Conservation (phyloP, 306 rosid genomes). For the Trifolium subterraneum region DNA sequence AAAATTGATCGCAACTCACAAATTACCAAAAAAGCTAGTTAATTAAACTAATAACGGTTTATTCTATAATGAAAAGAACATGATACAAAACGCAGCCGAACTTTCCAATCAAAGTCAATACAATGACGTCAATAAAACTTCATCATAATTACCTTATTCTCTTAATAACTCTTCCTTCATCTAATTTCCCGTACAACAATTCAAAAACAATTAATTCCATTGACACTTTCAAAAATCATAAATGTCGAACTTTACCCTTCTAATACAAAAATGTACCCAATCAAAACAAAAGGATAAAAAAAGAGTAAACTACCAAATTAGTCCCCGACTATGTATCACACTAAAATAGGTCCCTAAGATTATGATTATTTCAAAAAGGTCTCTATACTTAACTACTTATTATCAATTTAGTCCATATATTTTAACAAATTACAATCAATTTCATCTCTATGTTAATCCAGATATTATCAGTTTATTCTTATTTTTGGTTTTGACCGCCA, state of each 20-base stretch:
- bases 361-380: too few relatives aligned
- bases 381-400: too few relatives aligned
- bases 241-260: neutral
- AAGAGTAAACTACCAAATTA: too few relatives aligned
- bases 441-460: too few relatives aligned
- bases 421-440: too few relatives aligned
- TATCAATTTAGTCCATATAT: too few relatives aligned
- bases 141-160: neutral
- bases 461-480: too few relatives aligned
- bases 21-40: neutral
- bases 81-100: neutral
- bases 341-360: too few relatives aligned
- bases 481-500: too few relatives aligned
- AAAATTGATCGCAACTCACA: constrained; percentile 13
- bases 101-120: constrained; percentile 19
- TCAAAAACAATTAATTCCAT: constrained; percentile 10
- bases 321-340: too few relatives aligned
- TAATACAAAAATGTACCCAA: neutral
- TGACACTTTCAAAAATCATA: neutral
- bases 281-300: neutral
- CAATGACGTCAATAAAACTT: constrained; percentile 1
- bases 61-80: neutral
- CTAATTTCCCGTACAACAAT: constrained; percentile 16
- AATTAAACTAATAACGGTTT: neutral
- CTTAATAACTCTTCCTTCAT: neutral